Base-by-base conservation (phyloP, 495 filamentous ascomycete species). In the Astrothelium macrocarpum region DNA sequence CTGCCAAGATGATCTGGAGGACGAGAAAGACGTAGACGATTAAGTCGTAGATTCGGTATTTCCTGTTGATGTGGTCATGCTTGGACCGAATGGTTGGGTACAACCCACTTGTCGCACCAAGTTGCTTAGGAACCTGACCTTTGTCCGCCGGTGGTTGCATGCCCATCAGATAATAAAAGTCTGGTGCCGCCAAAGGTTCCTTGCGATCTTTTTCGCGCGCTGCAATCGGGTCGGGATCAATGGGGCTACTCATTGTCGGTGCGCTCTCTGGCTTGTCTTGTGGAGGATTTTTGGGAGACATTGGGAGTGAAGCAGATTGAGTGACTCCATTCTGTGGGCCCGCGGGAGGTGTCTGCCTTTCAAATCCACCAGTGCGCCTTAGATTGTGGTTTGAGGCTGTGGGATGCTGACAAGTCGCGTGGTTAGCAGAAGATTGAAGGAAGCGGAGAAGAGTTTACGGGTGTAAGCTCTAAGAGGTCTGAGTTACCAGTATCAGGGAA, bases 91-190 rank as follows among this genome's bases (percentile, higher is more conserved):
- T 64, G 42, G 42, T 36, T 5, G 20, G 29, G 42, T 64, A 68
- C 12, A 69, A 46, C 25, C 67, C 67, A 32, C 64, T 29, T n/a
- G 36, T 18, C n/a, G 53, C 34, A 10, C 62, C 45, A 12, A 67
- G 59, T 16, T 65, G 34, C 59, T 62, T 64, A 18, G 63, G 66
- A 23, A 43, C 46, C 34, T 65, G 26, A 10, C 46, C 31, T 39
- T 60, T 59, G 1, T 61, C 26, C 2, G 59, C 23, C 9, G 67
- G 64, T 26, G 25, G 25, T 25, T 42, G 45, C 61, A 69, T 63
- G 20, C 67, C 67, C 59, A 69, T 69, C 18, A 69, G 59, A 31
- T 60, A 32, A 58, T 66, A 69, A 56, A 69, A 66, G 45, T 69
- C 64, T 20, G 59, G 43, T 12, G 25, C 34, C 3, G 26, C 32